A percentile compares a stretch with the other conserved stretches of the same genome.
phyloP scores from a whole-genome alignment of 2,329 filamentous ascomycete genomes.

The Ceratocystiopsis brevicomis region DNA sequence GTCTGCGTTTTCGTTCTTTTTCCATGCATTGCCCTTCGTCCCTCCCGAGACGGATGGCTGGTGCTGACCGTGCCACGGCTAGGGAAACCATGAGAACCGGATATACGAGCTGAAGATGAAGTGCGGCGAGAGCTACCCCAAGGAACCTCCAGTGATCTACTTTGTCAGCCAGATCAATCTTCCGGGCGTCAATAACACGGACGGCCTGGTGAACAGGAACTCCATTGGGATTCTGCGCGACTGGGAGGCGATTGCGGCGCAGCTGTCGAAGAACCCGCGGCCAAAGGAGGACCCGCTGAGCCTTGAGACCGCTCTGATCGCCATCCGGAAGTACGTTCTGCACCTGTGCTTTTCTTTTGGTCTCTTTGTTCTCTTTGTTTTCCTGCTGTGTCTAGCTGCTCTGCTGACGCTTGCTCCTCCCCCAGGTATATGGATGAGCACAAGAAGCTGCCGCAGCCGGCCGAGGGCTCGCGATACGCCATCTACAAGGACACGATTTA shows the following conservation, averaged over 20 bases:
- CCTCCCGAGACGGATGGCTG: not conserved
- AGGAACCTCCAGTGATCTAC: constrained; percentile 70
- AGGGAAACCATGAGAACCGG: constrained; percentile 86
- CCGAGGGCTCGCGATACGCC: constrained; percentile 49
- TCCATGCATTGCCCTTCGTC: not conserved
- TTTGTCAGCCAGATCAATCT: constrained; percentile 92
- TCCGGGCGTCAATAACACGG: constrained; percentile 70
- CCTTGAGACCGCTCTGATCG: constrained; percentile 18
- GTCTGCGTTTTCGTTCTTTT: too few relatives aligned
- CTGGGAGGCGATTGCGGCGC: constrained; percentile 93
- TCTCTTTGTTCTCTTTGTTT: too few relatives aligned
- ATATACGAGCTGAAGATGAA: constrained; percentile 98
- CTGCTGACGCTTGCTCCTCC: not conserved
- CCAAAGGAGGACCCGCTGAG: constrained; percentile 17
- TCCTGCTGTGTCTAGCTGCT: too few relatives aligned
- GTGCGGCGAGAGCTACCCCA: constrained; percentile 78
- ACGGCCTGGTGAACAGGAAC: constrained; percentile 66
- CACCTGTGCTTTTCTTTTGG: too few relatives aligned
- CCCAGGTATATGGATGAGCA: constrained; percentile 82
- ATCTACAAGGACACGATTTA: constrained; percentile 14
- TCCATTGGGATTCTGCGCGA: constrained; percentile 70
- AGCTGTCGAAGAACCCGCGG: constrained; percentile 24
- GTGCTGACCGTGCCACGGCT: constrained; percentile 24
- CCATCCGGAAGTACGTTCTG: constrained; percentile 16
- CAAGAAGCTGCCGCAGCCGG: constrained; percentile 89